Percentiles rank a stretch among this genome's conserved stretches.
Conservation (phyloP, 2,329 filamentous ascomycete species). For the Scorias spongiosa region DNA sequence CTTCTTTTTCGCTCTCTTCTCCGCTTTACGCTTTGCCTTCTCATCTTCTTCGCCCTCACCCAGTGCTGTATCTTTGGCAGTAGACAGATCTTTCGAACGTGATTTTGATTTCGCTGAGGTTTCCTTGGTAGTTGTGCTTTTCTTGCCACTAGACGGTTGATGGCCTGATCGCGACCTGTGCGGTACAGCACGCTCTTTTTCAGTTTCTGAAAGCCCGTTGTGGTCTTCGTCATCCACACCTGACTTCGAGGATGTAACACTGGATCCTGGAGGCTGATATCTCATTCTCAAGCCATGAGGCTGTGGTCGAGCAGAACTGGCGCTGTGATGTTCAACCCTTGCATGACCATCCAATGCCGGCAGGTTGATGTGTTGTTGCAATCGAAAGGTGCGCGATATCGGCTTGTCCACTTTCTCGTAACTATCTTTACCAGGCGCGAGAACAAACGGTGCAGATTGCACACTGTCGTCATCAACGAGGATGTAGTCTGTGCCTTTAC, state of each 20-base stretch:
- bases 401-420: slow-evolving; percentile 25
- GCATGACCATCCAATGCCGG: slow-evolving; percentile 26
- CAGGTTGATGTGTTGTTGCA: slow-evolving; percentile 48
- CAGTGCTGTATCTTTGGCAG: too few species aligned
- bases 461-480: slow-evolving; percentile 8
- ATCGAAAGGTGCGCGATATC: slow-evolving; percentile 46
- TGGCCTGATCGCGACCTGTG: too few species aligned
- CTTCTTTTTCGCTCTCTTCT: too few species aligned
- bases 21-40: too few species aligned
- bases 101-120: too few species aligned
- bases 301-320: slow-evolving; percentile 44
- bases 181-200: too few species aligned
- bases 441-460: slow-evolving; percentile 7
- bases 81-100: too few species aligned
- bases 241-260: background rate
- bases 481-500: slow-evolving; percentile 47
- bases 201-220: too few species aligned
- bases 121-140: too few species aligned
- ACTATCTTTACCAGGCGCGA: slow-evolving; percentile 11
- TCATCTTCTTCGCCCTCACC: too few species aligned
- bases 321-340: slow-evolving; percentile 27
- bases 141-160: too few species aligned
- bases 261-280: slow-evolving; percentile 36
- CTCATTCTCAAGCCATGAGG: slow-evolving; percentile 52
- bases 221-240: too few species aligned